These are phyloP conservation scores for Calonectria pseudoturangicola DNA, from an alignment of 2,329 filamentous ascomycete genomes.

Conservation along the genomic window DNA sequence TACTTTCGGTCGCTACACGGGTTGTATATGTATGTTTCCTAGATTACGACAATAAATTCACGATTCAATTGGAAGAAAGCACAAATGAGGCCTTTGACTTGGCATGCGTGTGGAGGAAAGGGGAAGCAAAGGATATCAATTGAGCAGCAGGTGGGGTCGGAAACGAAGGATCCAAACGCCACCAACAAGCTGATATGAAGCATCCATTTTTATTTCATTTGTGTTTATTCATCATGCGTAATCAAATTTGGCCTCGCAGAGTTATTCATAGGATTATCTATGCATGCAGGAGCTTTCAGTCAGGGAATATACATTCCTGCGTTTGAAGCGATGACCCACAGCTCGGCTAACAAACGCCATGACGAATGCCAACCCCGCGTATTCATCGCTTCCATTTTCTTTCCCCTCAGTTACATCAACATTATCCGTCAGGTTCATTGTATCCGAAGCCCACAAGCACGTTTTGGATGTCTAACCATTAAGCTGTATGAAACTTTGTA, in stretches of 20 bases:
- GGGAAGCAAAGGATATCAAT: not conserved
- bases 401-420: not conserved
- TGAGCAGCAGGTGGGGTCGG: not conserved
- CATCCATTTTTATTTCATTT: no score
- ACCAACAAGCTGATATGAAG: no score
- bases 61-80: not conserved
- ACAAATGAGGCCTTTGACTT: not conserved
- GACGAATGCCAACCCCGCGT: not conserved
- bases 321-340: not conserved
- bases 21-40: not conserved
- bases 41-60: not conserved
- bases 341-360: no score
- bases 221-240: no score
- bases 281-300: no score
- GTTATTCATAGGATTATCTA: no score
- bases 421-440: no score
- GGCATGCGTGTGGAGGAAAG: not conserved
- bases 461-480: no score
- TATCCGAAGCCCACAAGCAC: no score
- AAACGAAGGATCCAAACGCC: not conserved
- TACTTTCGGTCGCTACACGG: not conserved
- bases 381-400: not conserved
- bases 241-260: no score
- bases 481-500: no score
- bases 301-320: no score